These are phyloP conservation scores for Dothideomycetes sp. DNA, from an alignment of 2,329 filamentous ascomycete genomes.

Conservation along the genomic window DNA sequence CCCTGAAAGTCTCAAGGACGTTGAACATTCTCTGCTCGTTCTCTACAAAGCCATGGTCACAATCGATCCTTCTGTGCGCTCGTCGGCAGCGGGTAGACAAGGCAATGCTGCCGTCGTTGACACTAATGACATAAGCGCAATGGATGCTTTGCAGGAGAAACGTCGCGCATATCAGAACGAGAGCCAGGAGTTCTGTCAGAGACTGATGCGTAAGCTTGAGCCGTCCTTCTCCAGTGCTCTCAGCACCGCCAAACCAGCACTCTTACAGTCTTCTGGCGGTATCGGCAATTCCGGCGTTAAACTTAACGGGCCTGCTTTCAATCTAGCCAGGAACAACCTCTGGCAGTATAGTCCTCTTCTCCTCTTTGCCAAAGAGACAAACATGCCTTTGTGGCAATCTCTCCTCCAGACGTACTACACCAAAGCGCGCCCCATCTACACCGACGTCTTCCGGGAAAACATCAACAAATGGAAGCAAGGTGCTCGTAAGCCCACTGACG, in stretches of 20 bases:
- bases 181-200: constrained; percentile 64
- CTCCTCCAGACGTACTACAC: constrained; percentile 73
- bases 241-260: constrained; percentile 38
- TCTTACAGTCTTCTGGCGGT: constrained; percentile 26
- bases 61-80: constrained; percentile 73
- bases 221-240: constrained; percentile 70
- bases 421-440: constrained; percentile 67
- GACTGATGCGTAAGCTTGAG: constrained; percentile 73
- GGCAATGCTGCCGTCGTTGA: constrained; percentile 59
- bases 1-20: constrained; percentile 59
- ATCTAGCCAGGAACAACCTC: constrained; percentile 60
- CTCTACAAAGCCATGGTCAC: constrained; percentile 90
- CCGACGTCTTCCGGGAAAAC: constrained; percentile 71
- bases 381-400: constrained; percentile 69
- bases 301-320: constrained; percentile 60
- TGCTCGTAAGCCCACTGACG: constrained; percentile 24
- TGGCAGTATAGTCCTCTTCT: constrained; percentile 86
- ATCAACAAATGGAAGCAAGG: constrained; percentile 57
- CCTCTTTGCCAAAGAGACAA: constrained; percentile 79
- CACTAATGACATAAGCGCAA: constrained; percentile 61
- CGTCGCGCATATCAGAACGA: constrained; percentile 79
- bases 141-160: constrained; percentile 92
- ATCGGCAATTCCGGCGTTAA: constrained; percentile 41
- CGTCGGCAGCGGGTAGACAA: constrained; percentile 35
- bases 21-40: constrained; percentile 67